phyloP scores from a whole-genome alignment of 2,329 filamentous ascomycete genomes.

The Aspergillus texensis region DNA sequence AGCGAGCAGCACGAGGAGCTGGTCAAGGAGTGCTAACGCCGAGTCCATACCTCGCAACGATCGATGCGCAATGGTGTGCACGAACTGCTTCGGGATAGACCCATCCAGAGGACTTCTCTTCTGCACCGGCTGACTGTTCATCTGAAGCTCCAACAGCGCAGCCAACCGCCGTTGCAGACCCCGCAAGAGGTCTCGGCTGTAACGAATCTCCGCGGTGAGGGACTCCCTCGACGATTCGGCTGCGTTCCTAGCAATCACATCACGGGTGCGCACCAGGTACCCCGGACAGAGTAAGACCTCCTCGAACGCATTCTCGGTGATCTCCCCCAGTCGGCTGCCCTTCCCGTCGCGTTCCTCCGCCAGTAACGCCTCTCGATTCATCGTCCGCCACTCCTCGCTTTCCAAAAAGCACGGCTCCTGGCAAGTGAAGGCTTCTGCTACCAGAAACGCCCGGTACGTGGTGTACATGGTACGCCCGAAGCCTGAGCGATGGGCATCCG shows the following conservation, averaged over 20 bases:
- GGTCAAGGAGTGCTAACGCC: conserved; percentile 20
- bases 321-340: conserved; percentile 14
- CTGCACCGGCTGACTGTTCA: not conserved
- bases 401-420: conserved; percentile 25
- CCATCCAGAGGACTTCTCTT: conserved; percentile 8
- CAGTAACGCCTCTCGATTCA: conserved; percentile 12
- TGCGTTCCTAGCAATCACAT: conserved; percentile 7
- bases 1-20: conserved; percentile 19
- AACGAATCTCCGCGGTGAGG: conserved; percentile 14
- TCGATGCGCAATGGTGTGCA: conserved; percentile 4
- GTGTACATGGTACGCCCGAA: conserved; percentile 23
- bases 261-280: conserved; percentile 17
- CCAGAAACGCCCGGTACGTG: conserved; percentile 24
- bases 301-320: conserved; percentile 24
- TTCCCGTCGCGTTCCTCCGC: conserved; percentile 17
- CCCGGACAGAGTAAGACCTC: conserved; percentile 25
- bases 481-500: conserved; percentile 17
- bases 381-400: conserved; percentile 17
- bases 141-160: not conserved
- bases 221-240: conserved; percentile 3
- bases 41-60: conserved; percentile 17
- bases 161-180: conserved; percentile 14
- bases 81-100: conserved; percentile 5
- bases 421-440: conserved; percentile 20
- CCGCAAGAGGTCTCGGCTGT: conserved; percentile 12